These are phyloP conservation scores for Sophora flavescens DNA, from an alignment of 306 rosid species.

Conservation along the genomic window DNA sequence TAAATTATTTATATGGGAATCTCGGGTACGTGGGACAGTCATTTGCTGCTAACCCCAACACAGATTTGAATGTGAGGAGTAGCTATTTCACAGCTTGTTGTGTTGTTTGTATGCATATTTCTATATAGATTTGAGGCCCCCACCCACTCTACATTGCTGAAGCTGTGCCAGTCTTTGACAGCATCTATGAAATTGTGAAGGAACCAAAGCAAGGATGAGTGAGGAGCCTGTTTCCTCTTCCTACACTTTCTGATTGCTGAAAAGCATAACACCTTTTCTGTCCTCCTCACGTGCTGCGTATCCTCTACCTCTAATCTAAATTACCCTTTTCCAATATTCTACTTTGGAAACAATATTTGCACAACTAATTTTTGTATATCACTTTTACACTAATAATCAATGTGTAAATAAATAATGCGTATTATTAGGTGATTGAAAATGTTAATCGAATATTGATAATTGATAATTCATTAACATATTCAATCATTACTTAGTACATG, in stretches of 20 bases:
- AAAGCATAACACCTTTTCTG: constrained; percentile 65
- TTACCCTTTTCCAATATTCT: constrained; percentile 30
- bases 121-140: constrained; percentile 89
- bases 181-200: constrained; percentile 57
- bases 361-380: neutral
- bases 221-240: constrained; percentile 50
- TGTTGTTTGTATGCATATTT: constrained; percentile 79
- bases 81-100: constrained; percentile 75
- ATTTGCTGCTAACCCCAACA: constrained; percentile 68
- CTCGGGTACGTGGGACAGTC: constrained; percentile 67
- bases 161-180: constrained; percentile 56
- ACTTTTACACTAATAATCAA: neutral
- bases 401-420: neutral
- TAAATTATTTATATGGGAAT: constrained; percentile 53
- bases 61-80: constrained; percentile 85
- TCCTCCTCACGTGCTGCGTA: constrained; percentile 70
- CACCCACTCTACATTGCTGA: constrained; percentile 49
- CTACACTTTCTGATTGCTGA: constrained; percentile 60
- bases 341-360: neutral
- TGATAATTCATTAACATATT: neutral
- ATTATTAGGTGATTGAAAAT: neutral
- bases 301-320: constrained; percentile 40
- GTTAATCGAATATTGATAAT: neutral
- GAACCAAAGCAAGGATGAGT: constrained; percentile 51
- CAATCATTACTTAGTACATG: neutral